Percentiles rank a stretch among this genome's conserved stretches.
Conservation (phyloP, 176 grass and related monocot species). For the Aegilops bicornis region DNA sequence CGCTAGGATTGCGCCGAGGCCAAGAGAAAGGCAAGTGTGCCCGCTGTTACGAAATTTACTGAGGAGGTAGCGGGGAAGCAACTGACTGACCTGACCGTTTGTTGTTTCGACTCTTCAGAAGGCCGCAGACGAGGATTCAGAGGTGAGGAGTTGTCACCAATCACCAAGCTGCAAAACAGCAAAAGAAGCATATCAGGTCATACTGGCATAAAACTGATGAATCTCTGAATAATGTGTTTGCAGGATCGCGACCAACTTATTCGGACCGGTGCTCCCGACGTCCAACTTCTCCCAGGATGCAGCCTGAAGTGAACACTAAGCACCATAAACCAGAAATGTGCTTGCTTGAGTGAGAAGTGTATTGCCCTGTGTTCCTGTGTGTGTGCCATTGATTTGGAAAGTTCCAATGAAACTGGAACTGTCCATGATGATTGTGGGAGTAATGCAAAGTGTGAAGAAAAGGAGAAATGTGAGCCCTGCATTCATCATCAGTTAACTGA, state of each 20-base stretch:
- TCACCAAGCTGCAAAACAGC: not conserved
- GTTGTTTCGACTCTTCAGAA: slow-evolving; percentile 55
- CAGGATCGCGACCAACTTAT: not conserved
- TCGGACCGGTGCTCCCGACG: not conserved
- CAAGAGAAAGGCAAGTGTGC: slow-evolving; percentile 63
- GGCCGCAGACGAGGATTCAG: slow-evolving; percentile 45
- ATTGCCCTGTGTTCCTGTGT: not conserved
- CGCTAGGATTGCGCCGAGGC: not conserved
- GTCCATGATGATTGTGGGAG: not conserved
- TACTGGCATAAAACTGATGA: not conserved
- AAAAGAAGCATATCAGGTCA: not conserved
- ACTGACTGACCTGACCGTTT: slow-evolving; percentile 53
- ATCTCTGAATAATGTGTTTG: not conserved
- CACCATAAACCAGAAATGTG: not conserved
- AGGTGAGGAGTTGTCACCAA: slow-evolving; percentile 46
- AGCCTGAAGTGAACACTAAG: slow-evolving; percentile 18
- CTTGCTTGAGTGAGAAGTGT: no score
- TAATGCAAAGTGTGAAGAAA: not conserved
- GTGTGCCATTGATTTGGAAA: not conserved
- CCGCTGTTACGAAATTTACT: slow-evolving; percentile 56
- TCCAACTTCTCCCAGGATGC: not conserved
- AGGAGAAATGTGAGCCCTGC: not conserved
- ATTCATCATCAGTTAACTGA: not conserved
- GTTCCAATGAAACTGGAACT: not conserved
- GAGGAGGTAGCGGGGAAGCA: slow-evolving; percentile 40